Percentiles rank a stretch among this genome's conserved stretches.
phyloP scores from a whole-genome alignment of 2,329 filamentous ascomycete species.

The Cordyceps cicadae region DNA sequence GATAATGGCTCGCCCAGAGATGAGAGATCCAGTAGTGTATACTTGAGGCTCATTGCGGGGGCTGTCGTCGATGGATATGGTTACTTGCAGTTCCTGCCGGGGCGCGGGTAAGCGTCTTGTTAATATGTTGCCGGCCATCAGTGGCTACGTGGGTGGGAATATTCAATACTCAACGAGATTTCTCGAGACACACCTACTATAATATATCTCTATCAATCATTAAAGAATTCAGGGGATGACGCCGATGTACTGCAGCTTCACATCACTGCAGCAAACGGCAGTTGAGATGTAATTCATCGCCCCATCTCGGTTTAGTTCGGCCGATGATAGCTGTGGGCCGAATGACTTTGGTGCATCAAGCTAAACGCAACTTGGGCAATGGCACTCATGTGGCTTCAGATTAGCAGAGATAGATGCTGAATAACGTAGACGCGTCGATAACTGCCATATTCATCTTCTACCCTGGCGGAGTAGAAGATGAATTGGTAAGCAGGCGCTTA shows the following conservation, averaged over 20 bases:
- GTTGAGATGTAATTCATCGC: slow-evolving; percentile 1
- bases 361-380: slow-evolving; percentile 8
- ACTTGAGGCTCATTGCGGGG: not conserved
- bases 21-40: slow-evolving; percentile 2
- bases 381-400: not conserved
- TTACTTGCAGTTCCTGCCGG: not conserved
- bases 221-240: not conserved
- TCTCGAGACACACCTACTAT: not conserved
- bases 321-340: not conserved
- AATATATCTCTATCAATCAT: not conserved
- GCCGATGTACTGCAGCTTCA: not conserved
- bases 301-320: not conserved
- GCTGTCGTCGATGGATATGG: not conserved
- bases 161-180: not conserved
- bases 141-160: not conserved
- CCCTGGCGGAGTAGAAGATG: not conserved
- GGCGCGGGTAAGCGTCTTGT: not conserved
- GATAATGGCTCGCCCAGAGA: not conserved
- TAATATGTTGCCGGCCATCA: not conserved
- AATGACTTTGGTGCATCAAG: not conserved
- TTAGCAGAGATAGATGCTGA: slow-evolving; percentile 10
- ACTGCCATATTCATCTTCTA: too few relatives aligned
- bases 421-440: too few relatives aligned
- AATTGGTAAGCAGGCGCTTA: not conserved
- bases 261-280: not conserved